Evolutionary conservation across 2,329 filamentous ascomycete genomes (phyloP).

Genomic region (Chrysoporthe austroafricana): DNA sequence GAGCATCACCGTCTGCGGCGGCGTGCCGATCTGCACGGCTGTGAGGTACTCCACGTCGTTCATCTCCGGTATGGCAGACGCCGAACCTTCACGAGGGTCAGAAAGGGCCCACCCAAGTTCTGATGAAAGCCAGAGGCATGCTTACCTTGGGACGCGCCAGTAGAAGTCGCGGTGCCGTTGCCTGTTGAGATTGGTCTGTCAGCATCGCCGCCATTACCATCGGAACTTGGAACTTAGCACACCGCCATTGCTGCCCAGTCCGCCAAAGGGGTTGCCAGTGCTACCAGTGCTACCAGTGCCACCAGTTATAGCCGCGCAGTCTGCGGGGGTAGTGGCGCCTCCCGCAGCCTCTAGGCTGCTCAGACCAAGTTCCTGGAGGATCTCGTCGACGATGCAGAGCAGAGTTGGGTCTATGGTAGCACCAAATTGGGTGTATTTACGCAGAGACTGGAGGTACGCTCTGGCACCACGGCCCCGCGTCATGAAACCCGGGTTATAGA

Average conservation of each 20-base stretch:
- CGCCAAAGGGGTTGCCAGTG: neutral
- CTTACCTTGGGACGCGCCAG: neutral
- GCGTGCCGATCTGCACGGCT: slow-evolving; percentile 62
- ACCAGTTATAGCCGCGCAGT: neutral
- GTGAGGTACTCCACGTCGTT: slow-evolving; percentile 56
- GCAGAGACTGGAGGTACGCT: slow-evolving; percentile 36
- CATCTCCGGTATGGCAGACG: slow-evolving; percentile 48
- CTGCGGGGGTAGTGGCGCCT: neutral
- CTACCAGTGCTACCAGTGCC: slow-evolving; percentile 12
- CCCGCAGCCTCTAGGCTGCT: slow-evolving; percentile 3
- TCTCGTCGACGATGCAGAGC: slow-evolving; percentile 37
- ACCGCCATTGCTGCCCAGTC: slow-evolving; percentile 6
- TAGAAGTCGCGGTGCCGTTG: neutral
- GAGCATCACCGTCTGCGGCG: slow-evolving; percentile 58
- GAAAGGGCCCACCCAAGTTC: neutral
- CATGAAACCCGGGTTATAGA: slow-evolving; percentile 43
- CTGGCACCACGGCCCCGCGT: slow-evolving; percentile 41
- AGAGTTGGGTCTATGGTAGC: slow-evolving; percentile 41
- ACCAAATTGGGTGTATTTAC: slow-evolving; percentile 46
- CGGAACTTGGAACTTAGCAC: neutral
- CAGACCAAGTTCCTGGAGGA: slow-evolving; percentile 41
- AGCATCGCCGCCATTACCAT: neutral
- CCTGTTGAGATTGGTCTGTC: neutral
- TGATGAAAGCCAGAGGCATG: neutral
- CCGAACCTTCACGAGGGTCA: slow-evolving; percentile 40